Base-by-base conservation (phyloP, 2,329 filamentous ascomycete genomes). In the Paecilomyces formosus region DNA sequence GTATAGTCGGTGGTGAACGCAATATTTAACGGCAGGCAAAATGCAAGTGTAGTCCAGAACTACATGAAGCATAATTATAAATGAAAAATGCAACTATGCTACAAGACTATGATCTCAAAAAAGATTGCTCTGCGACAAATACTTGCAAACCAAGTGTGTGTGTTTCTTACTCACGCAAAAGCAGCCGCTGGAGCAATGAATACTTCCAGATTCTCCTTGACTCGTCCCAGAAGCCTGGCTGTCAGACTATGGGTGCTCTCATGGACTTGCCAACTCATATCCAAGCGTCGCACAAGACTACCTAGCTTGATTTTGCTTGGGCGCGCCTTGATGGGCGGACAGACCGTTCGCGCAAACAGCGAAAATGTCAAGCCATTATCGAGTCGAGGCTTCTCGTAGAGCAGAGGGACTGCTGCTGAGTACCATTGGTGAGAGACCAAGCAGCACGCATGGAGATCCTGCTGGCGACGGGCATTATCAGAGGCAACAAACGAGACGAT, bases 141-240 rank as follows among this genome's bases (percentile, higher is more conserved):
- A 30, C 12, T 26, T n/a, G 22, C 50, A 49, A 33, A 30, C 11
- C 35, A 56, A 50, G 54, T 28, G 15, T 39, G 54, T 18, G 7
- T 18, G n/a, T 21, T 15, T 15, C n/a, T n/a, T 21, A 70, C 77
- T 67, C 64, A 79, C 76, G 79, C 80, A 64, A 87, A 86, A 3
- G 79, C 81, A 3, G 81, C 77, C 60, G 82, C 81, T 1, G 85
- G 85, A 0, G 84, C 83, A 53, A 80, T 68, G 65, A 86, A 86
- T n/a, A 72, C 68, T 61, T 81, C 74, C 18, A 87, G 66, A 1
- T 73, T 78, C 5, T 71, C 68, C 61, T 82, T 85, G 1, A 82
- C 78, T 55, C 82, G 74, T 24, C 81, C 77, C 2, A 87, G 72
- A 7, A 87, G 69, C 31, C 83, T 78, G 21, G 83, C 81, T 0